Conservation (phyloP, 371 early-diverging fungal species). For the Fennellomyces sp. region DNA sequence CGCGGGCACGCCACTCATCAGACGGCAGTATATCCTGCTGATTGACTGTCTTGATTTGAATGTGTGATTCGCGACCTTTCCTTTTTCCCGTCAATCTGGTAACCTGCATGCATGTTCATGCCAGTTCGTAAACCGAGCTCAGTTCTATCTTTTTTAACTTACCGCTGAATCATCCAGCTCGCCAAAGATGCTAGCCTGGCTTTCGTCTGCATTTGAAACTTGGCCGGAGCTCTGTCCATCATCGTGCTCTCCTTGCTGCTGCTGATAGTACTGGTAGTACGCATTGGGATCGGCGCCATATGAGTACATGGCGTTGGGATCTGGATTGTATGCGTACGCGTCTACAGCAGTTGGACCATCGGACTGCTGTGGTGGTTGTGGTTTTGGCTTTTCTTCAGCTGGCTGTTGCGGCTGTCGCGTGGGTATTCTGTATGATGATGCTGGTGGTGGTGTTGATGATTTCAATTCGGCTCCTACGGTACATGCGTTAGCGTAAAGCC, state of each 20-base stretch:
- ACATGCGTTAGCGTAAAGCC: neutral
- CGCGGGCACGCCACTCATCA: conserved; percentile 41
- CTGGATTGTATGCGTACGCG: conserved; percentile 34
- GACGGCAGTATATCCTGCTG: conserved; percentile 52
- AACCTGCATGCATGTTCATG: conserved; percentile 32
- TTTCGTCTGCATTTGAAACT: conserved; percentile 26
- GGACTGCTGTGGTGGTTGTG: neutral
- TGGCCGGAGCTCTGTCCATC: conserved; percentile 28
- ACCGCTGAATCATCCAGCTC: conserved; percentile 45
- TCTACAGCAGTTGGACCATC: conserved; percentile 25
- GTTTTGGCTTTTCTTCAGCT: conserved; percentile 8
- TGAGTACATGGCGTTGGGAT: conserved; percentile 53
- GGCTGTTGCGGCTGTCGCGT: conserved; percentile 12
- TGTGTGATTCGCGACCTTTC: conserved; percentile 37
- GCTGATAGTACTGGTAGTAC: conserved; percentile 48
- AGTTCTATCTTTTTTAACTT: conserved; percentile 15
- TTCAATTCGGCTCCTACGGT: conserved; percentile 9
- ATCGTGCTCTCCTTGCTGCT: conserved; percentile 37
- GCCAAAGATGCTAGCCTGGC: neutral
- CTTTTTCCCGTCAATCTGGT: conserved; percentile 47
- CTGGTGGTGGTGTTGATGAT: conserved; percentile 12
- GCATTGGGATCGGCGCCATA: conserved; percentile 45
- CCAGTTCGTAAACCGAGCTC: neutral
- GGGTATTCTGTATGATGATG: conserved; percentile 15
- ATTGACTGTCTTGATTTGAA: conserved; percentile 54